Evolutionary conservation across 805 yeast genomes (phyloP), one percentile per base, ranked within the genome.

Genomic region (Pichia ethanolica): DNA sequence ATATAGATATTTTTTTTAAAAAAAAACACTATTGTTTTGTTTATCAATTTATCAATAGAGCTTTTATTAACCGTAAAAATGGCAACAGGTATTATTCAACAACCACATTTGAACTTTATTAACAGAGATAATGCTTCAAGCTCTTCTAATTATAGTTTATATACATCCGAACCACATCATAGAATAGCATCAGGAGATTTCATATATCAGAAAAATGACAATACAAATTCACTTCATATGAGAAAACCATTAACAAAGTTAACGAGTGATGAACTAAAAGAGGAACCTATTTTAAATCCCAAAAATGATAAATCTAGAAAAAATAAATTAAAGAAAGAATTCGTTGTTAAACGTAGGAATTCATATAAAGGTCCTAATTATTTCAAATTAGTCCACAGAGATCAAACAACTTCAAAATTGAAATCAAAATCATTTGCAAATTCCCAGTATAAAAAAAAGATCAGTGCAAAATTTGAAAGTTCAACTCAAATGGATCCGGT

Each of bases 401-500:
- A 13, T 5, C 26, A 9, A 35, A 28, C 38, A 30, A 7, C 46
- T 27, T 25, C 46, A 25, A 45, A 46, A 40, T 41, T 7, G 11
- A 34, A 12, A 9, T 13, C 13, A 11, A 34, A 34, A 32, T 32
- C 34, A 3, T 35, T 35, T 12, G 14, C 7, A 35, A n/a, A n/a
- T 7, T 7, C 9, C 2, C 20, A 35, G 25, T 9, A 46, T n/a
- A 42, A 38, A 9, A 47, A 39, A 37, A 44, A 47, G 25, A 8
- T 30, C 5, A 13, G 14, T 10, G 40, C 41, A 3, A 36, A 39
- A 25, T 46, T 45, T 49, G 39, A 40, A 35, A 53, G 28, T 7
- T 11, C 9, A 7, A 40, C 40, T 7, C 48, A 47, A 42, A 42
- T 53, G 10, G 52, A 53, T 8, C 54, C 51, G 11, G 42, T 51